phyloP scores from a whole-genome alignment of 2,329 filamentous ascomycete genomes.

The Calonectria hawksworthii region DNA sequence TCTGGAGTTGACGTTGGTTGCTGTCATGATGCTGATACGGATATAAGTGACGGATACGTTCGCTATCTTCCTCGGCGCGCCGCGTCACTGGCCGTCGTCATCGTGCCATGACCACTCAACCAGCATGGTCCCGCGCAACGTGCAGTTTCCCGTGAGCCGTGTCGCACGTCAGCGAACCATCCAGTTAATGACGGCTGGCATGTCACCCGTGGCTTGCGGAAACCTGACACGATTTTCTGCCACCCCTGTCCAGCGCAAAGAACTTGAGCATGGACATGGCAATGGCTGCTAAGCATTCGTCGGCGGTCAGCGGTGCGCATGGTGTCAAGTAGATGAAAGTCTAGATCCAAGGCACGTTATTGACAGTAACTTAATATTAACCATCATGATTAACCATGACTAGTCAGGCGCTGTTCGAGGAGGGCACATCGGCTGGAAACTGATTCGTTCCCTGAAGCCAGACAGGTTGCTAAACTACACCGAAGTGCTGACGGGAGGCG shows the following conservation, averaged over 20 bases:
- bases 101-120: background rate
- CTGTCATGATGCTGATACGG: background rate
- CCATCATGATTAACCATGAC: background rate
- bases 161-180: background rate
- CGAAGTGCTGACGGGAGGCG: background rate
- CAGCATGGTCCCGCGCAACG: background rate
- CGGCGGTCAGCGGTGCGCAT: background rate
- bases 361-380: background rate
- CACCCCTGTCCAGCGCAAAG: background rate
- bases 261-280: background rate
- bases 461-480: background rate
- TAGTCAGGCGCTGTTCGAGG: background rate
- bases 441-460: background rate
- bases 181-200: background rate
- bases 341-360: background rate
- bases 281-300: background rate
- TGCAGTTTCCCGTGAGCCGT: background rate
- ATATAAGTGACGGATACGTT: background rate
- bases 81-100: slow-evolving; percentile 8
- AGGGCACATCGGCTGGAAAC: background rate
- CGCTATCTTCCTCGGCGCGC: background rate
- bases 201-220: background rate
- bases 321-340: background rate
- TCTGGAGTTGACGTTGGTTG: background rate
- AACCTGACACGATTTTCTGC: background rate